phyloP scores from a whole-genome alignment of 2,329 filamentous ascomycete genomes.

The Sporothrix brasiliensis region DNA sequence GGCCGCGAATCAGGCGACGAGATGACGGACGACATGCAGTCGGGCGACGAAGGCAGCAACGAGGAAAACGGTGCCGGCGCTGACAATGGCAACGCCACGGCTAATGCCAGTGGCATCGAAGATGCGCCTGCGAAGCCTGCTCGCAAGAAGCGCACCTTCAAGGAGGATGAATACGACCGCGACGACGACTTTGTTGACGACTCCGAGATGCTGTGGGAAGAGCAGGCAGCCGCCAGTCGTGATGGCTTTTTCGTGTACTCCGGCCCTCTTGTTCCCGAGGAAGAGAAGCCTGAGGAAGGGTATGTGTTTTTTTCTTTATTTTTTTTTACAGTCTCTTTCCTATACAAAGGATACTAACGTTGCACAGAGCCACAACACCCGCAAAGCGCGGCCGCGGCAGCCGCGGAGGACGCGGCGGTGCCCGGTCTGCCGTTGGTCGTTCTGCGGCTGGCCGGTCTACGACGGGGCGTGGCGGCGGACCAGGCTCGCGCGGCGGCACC shows the following conservation, averaged over 20 bases:
- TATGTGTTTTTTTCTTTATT: slow-evolving; percentile 45
- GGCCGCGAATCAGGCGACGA: slow-evolving; percentile 74
- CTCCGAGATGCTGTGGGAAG: slow-evolving; percentile 92
- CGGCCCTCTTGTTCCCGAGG: slow-evolving; percentile 84
- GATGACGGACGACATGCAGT: slow-evolving; percentile 74
- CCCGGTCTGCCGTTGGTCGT: slow-evolving; percentile 56
- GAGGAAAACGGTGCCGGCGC: slow-evolving; percentile 74
- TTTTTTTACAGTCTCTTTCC: slow-evolving; percentile 29
- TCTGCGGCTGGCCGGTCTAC: slow-evolving; percentile 52
- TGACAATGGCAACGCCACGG: slow-evolving; percentile 43
- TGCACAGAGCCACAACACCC: slow-evolving; percentile 67
- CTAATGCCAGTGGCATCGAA: slow-evolving; percentile 59
- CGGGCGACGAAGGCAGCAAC: slow-evolving; percentile 77
- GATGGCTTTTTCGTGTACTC: slow-evolving; percentile 99
- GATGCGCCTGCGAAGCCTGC: slow-evolving; percentile 60
- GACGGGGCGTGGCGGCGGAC: slow-evolving; percentile 45
- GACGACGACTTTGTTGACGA: slow-evolving; percentile 89
- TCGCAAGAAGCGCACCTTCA: slow-evolving; percentile 79
- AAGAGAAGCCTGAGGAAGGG: slow-evolving; percentile 68
- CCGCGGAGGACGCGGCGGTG: slow-evolving; percentile 48
- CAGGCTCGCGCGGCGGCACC: slow-evolving; percentile 74
- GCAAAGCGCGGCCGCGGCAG: slow-evolving; percentile 67
- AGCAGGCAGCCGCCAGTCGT: slow-evolving; percentile 88
- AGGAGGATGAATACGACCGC: slow-evolving; percentile 81
- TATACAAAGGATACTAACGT: slow-evolving; percentile 43